Evolutionary conservation across 345 rosid genomes (phyloP).

Genomic region (Murraya paniculata): DNA sequence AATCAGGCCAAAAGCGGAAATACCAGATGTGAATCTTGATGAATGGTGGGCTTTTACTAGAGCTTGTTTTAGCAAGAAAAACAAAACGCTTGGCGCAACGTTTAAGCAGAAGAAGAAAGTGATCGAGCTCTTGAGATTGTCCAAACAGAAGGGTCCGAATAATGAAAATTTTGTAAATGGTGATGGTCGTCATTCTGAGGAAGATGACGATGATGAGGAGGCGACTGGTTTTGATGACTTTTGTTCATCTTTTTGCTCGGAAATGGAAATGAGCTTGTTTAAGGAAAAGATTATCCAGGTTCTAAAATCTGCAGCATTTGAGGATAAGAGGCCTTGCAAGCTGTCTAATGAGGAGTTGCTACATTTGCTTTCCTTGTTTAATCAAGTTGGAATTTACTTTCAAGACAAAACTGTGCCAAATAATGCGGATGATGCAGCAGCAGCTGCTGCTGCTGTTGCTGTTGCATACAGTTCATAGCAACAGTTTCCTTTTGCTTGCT

Average conservation of each 20-base stretch:
- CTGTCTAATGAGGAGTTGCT: conserved; percentile 58
- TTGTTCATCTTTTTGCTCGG: conserved; percentile 20
- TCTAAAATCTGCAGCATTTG: conserved; percentile 47
- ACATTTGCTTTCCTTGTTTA: conserved; percentile 59
- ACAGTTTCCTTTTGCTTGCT: background rate
- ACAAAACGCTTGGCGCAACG: conserved; percentile 80
- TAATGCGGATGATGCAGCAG: conserved; percentile 17
- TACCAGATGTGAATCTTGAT: conserved; percentile 51
- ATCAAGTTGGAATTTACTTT: conserved; percentile 68
- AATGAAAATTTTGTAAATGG: background rate
- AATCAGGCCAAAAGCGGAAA: conserved; percentile 65
- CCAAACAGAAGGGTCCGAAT: conserved; percentile 15
- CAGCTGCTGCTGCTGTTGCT: conserved; percentile 22
- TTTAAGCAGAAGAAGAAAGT: conserved; percentile 94
- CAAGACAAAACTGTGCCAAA: conserved; percentile 30
- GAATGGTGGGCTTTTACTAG: conserved; percentile 84
- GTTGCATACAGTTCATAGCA: conserved; percentile 15
- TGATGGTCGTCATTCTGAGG: background rate
- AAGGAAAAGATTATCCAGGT: conserved; percentile 54
- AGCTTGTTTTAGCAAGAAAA: conserved; percentile 78
- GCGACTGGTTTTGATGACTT: conserved; percentile 15
- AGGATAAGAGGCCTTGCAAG: conserved; percentile 83
- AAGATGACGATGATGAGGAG: conserved; percentile 18
- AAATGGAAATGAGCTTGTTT: conserved; percentile 40
- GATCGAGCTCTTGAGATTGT: conserved; percentile 47